These are phyloP conservation scores for Cokeromyces recurvatus DNA, from an alignment of 371 early-diverging fungal species.

Conservation along the genomic window DNA sequence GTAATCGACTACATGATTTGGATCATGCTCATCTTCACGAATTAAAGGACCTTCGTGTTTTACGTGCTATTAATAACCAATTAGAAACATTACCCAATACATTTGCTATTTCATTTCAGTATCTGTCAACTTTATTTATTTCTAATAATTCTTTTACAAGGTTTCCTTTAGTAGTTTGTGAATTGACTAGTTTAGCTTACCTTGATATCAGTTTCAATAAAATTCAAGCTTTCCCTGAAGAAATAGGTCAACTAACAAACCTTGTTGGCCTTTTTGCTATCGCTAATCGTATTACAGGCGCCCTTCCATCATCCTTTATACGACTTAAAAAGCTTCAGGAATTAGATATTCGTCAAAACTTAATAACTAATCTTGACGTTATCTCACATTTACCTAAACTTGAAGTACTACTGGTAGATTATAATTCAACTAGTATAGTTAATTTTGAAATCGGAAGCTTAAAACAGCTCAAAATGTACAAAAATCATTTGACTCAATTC, in stretches of 20 bases:
- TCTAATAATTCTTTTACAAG: conserved; percentile 73
- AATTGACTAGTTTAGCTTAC: conserved; percentile 54
- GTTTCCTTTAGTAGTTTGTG: conserved; percentile 44
- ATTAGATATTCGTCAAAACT: conserved; percentile 74
- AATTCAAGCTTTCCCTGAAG: conserved; percentile 68
- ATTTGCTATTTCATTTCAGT: conserved; percentile 49
- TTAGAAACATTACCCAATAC: conserved; percentile 62
- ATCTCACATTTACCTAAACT: conserved; percentile 53
- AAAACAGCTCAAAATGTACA: conserved; percentile 46
- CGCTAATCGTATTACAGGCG: conserved; percentile 69
- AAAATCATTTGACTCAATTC: conserved; percentile 61
- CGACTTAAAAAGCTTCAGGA: conserved; percentile 58
- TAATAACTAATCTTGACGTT: conserved; percentile 59
- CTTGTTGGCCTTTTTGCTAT: conserved; percentile 61
- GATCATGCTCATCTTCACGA: conserved; percentile 61
- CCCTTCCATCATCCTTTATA: conserved; percentile 57
- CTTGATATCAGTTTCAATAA: conserved; percentile 85
- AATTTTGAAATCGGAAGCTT: conserved; percentile 42
- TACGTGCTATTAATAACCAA: conserved; percentile 74
- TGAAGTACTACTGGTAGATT: conserved; percentile 60
- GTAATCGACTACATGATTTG: conserved; percentile 70
- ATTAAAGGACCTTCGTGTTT: conserved; percentile 52
- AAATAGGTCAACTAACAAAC: conserved; percentile 61
- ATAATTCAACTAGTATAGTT: conserved; percentile 61
- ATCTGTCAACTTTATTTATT: conserved; percentile 63